phyloP scores from a whole-genome alignment of 352 stramenopile species.

The Phytopythium ostracodes region DNA sequence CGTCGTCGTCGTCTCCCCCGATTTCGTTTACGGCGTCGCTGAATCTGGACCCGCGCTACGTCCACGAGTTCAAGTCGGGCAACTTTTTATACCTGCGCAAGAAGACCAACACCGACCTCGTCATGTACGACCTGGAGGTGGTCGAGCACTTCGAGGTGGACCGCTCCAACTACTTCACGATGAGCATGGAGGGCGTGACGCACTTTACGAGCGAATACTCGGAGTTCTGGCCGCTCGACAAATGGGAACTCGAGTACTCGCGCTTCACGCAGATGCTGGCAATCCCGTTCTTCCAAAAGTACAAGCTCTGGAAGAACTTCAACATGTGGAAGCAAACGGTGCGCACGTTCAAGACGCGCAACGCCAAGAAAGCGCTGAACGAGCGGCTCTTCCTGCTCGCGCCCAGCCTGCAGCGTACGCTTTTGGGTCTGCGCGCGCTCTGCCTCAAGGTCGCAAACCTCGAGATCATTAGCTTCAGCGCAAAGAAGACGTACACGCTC shows the following conservation, averaged over 20 bases:
- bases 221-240: constrained; percentile 90
- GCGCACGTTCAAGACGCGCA: constrained; percentile 80
- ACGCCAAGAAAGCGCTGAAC: constrained; percentile 79
- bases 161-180: constrained; percentile 89
- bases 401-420: constrained; percentile 71
- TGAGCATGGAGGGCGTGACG: constrained; percentile 90
- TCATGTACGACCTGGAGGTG: constrained; percentile 84
- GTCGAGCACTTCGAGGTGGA: constrained; percentile 85
- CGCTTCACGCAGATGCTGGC: constrained; percentile 90
- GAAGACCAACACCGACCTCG: constrained; percentile 51
- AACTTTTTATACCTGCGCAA: constrained; percentile 84
- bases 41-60: constrained; percentile 66
- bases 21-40: constrained; percentile 75
- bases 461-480: constrained; percentile 65
- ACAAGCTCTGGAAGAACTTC: constrained; percentile 94
- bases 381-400: constrained; percentile 88
- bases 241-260: constrained; percentile 92
- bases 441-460: constrained; percentile 68
- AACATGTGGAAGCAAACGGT: constrained; percentile 91
- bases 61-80: constrained; percentile 68
- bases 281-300: constrained; percentile 91
- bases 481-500: constrained; percentile 74
- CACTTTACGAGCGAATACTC: constrained; percentile 86
- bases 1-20: constrained; percentile 10
- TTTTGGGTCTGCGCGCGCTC: constrained; percentile 72